Evolutionary conservation across 2,329 filamentous ascomycete species (phyloP).

Genomic region (Fonsecaea nubica): DNA sequence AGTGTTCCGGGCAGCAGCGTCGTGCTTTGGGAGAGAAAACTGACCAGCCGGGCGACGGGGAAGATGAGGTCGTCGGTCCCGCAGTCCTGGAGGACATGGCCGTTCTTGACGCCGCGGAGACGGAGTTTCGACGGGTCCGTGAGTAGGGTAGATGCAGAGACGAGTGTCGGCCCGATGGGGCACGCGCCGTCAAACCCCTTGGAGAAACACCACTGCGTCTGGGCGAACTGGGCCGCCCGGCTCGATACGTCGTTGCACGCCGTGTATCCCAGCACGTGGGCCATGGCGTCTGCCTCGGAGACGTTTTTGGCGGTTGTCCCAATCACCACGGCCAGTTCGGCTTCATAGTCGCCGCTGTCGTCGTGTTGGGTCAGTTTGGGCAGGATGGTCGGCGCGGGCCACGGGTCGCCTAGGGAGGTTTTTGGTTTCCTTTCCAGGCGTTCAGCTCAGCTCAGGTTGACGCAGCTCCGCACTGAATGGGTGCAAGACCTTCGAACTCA

Average conservation of each 20-base stretch:
- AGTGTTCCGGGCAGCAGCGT: slow-evolving; percentile 49
- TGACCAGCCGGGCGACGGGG: slow-evolving; percentile 46
- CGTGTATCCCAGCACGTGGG: slow-evolving; percentile 52
- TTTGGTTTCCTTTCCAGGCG: slow-evolving; percentile 40
- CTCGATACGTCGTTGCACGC: slow-evolving; percentile 50
- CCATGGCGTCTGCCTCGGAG: slow-evolving; percentile 46
- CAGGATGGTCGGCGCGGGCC: slow-evolving; percentile 43
- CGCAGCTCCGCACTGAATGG: neutral
- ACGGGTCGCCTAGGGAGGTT: slow-evolving; percentile 46
- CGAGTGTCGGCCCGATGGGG: slow-evolving; percentile 48
- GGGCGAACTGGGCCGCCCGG: slow-evolving; percentile 49
- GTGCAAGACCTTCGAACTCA: slow-evolving; percentile 8
- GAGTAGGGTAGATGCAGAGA: slow-evolving; percentile 42
- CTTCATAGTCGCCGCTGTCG: slow-evolving; percentile 52
- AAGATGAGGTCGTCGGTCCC: slow-evolving; percentile 51
- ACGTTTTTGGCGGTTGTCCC: slow-evolving; percentile 49
- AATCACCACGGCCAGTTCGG: slow-evolving; percentile 50
- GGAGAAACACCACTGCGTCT: slow-evolving; percentile 50
- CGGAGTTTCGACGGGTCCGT: slow-evolving; percentile 44
- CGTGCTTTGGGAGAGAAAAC: slow-evolving; percentile 49
- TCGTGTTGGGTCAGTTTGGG: slow-evolving; percentile 47
- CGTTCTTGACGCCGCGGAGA: slow-evolving; percentile 48
- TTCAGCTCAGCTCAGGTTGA: too few species aligned
- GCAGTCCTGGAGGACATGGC: slow-evolving; percentile 48
- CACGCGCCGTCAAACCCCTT: slow-evolving; percentile 51